Base-by-base conservation (phyloP, 2,329 filamentous ascomycete species). In the Penicillium sp. region DNA sequence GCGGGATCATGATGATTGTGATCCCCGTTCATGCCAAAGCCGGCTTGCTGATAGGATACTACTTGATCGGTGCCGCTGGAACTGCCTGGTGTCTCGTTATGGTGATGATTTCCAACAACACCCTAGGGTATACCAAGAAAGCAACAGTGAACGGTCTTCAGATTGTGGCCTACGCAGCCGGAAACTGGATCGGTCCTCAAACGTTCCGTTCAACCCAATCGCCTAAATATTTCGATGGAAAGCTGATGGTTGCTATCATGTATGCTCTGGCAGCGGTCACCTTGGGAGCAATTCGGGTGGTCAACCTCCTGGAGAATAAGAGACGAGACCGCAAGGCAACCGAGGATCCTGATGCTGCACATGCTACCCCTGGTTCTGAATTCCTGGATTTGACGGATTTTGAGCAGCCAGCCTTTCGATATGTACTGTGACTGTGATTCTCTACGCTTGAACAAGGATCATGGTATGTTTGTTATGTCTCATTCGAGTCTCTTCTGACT, bases 161-260 rank as follows among this genome's bases (percentile, higher is more conserved):
- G 8, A 69, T 68, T 23, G 65, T 77, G n/a, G 74, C 69, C 5
- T 77, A 73, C 52, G 70, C 69, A 10, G 69, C 70, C 0, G 74
- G 73, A 2, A 77, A 76, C 56, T 62, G 75, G n/a, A 74, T 77
- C 27, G 74, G 74, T 1, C 74, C 75, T 4, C 73, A 76, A 54
- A 75, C 73, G 0, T 77, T 76, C 61, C 66, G 68, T 19, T 60
- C 68, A 13, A 62, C 63, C 10, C 67, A 77, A 47, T 68, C 73
- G 2, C 74, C 74, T 1, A 66, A 65, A 31, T 74, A 59, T 21
- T 43, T 49, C 4, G 19, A 39, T 17, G 57, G 48, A 12, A 56
- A 59, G 27, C 1, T 74, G 45, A 49, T 59, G 43, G 55, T 60
- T 6, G 59, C 52, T 4, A 44, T 61, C 17, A 57, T 60, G 60